Percentiles rank a stretch among this genome's conserved stretches.
phyloP scores from a whole-genome alignment of 2,329 filamentous ascomycete genomes.

The Epichloe gansuensis region DNA sequence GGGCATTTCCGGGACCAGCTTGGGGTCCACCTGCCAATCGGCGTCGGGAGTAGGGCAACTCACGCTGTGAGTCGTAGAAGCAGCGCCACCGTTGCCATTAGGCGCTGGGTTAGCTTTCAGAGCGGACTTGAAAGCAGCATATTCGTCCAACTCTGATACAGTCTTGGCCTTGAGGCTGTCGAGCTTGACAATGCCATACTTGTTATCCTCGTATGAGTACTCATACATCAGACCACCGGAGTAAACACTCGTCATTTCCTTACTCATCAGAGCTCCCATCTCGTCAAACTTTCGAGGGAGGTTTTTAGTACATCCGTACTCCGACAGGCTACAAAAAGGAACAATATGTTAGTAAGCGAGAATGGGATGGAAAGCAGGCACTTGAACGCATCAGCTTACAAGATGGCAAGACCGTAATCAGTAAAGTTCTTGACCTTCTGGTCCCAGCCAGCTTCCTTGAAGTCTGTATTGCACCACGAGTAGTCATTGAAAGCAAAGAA shows the following conservation, averaged over 20 bases:
- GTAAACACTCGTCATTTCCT: constrained; percentile 78
- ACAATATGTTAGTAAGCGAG: not conserved
- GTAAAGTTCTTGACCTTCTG: constrained; percentile 80
- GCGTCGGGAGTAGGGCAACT: constrained; percentile 37
- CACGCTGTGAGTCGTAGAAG: constrained; percentile 32
- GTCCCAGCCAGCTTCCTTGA: constrained; percentile 65
- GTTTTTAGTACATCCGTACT: constrained; percentile 83
- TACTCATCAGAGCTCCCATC: constrained; percentile 65
- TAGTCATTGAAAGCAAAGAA: constrained; percentile 89
- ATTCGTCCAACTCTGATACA: constrained; percentile 50
- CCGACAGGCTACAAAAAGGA: constrained; percentile 50
- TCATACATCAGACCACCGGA: constrained; percentile 95
- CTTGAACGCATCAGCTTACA: constrained; percentile 30
- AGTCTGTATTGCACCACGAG: constrained; percentile 70
- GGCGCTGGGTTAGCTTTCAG: constrained; percentile 37
- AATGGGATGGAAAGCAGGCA: not conserved
- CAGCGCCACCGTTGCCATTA: constrained; percentile 36
- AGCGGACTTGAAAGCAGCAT: constrained; percentile 38
- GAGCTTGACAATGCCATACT: constrained; percentile 69
- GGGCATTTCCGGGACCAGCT: constrained; percentile 40
- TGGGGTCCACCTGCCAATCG: constrained; percentile 39
- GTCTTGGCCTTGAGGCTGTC: constrained; percentile 41
- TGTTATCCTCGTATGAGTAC: constrained; percentile 69
- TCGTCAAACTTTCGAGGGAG: constrained; percentile 67
- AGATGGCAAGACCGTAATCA: constrained; percentile 78